These are phyloP conservation scores for Mycena polygramma DNA, from an alignment of 768 basidiomycete species.

Conservation along the genomic window DNA sequence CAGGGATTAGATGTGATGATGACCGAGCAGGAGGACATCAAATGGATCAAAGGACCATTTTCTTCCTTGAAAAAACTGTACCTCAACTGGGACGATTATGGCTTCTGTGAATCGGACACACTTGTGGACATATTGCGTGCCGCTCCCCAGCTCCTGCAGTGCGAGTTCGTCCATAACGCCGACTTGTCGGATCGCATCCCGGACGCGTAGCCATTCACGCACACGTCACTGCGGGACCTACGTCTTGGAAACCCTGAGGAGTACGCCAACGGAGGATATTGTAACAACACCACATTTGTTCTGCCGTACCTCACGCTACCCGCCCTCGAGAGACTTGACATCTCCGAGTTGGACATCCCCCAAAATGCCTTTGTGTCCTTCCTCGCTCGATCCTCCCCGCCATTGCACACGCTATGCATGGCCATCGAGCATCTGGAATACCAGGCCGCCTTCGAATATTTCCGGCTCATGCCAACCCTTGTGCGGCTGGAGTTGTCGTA, in stretches of 20 bases:
- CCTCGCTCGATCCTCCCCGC: conserved; percentile 10
- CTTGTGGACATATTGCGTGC: neutral
- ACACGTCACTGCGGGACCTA: neutral
- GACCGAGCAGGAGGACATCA: neutral
- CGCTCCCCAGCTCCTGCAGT: neutral
- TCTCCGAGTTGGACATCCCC: neutral
- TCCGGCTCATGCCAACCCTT: too few relatives aligned
- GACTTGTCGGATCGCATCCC: neutral
- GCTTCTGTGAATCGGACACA: neutral
- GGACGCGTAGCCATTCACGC: neutral
- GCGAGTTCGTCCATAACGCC: neutral
- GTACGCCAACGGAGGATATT: too few relatives aligned
- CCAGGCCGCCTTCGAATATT: too few relatives aligned
- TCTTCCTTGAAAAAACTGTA: neutral
- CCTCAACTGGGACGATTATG: neutral
- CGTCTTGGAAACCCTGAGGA: neutral
- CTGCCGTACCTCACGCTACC: conserved; percentile 10
- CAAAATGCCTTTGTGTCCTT: neutral
- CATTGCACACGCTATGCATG: neutral
- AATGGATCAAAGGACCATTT: neutral
- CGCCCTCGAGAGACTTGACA: neutral
- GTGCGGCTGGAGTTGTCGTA: too few relatives aligned
- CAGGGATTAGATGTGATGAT: neutral
- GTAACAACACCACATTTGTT: neutral
- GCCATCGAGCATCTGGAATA: too few relatives aligned